These are phyloP conservation scores for Monilinia polystroma DNA, from an alignment of 2,329 filamentous ascomycete species.

Conservation along the genomic window DNA sequence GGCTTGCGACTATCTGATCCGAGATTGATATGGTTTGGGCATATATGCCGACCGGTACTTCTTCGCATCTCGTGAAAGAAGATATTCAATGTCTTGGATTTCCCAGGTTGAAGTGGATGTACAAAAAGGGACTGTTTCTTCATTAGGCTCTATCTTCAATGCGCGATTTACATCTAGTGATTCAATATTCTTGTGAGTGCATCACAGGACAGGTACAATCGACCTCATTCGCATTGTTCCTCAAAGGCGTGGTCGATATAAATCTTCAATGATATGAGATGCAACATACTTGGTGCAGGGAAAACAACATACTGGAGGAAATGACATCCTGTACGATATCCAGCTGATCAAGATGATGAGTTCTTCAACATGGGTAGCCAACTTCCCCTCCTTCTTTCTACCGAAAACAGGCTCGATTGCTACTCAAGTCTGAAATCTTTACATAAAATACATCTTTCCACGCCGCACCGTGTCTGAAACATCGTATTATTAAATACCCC, in stretches of 20 bases:
- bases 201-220: neutral
- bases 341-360: constrained; percentile 14
- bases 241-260: neutral
- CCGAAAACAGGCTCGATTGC: neutral
- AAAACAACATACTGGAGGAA: too few relatives aligned
- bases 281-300: neutral
- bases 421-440: neutral
- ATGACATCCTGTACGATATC: neutral
- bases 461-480: constrained; percentile 5
- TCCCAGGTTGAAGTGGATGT: neutral
- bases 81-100: neutral
- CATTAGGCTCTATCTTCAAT: neutral
- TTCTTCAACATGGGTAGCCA: neutral
- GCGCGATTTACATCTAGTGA: constrained; percentile 1
- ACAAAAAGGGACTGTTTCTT: neutral
- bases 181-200: constrained; percentile 15
- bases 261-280: neutral
- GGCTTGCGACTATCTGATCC: too few relatives aligned
- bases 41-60: too few relatives aligned
- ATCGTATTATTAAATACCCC: constrained; percentile 4
- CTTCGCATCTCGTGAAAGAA: neutral
- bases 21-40: too few relatives aligned
- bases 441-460: neutral
- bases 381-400: neutral
- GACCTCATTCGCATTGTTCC: neutral